Conservation (phyloP, 129 eudicot species). For the Flaveria robusta region DNA sequence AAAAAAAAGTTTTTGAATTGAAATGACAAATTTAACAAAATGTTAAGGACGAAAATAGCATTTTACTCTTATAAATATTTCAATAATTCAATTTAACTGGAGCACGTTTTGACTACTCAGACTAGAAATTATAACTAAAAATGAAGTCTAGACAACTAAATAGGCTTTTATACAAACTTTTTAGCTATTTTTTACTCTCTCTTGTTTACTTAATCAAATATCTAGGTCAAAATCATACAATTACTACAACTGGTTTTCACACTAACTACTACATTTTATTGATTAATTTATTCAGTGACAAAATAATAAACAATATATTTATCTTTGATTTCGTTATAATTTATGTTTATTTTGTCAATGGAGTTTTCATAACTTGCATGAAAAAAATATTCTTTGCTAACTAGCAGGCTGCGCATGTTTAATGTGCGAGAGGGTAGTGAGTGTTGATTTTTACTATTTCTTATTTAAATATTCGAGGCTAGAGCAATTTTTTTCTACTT, state of each 20-base stretch:
- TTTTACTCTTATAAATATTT: not conserved
- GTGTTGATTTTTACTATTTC: no score
- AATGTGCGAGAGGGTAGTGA: no score
- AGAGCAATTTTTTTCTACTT: no score
- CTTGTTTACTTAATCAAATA: not conserved
- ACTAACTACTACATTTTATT: slow-evolving; percentile 6
- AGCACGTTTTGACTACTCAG: not conserved
- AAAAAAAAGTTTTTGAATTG: no score
- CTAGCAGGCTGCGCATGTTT: no score
- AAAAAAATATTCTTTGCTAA: no score
- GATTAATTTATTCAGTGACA: slow-evolving; percentile 13
- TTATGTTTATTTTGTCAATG: not conserved
- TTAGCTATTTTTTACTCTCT: not conserved
- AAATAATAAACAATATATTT: not conserved
- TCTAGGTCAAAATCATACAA: slow-evolving; percentile 33
- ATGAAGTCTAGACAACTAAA: not conserved
- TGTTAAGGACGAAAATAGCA: no score
- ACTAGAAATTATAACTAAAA: not conserved
- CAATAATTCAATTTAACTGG: not conserved
- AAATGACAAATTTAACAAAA: no score
- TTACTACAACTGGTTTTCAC: slow-evolving; percentile 25
- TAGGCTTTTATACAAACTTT: not conserved
- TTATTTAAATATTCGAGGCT: no score
- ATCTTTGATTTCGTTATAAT: not conserved
- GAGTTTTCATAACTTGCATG: no score